Evolutionary conservation across 176 grass and related monocot species (phyloP), one percentile per base, ranked within the genome.

Genomic region (Rhynchospora pubera): DNA sequence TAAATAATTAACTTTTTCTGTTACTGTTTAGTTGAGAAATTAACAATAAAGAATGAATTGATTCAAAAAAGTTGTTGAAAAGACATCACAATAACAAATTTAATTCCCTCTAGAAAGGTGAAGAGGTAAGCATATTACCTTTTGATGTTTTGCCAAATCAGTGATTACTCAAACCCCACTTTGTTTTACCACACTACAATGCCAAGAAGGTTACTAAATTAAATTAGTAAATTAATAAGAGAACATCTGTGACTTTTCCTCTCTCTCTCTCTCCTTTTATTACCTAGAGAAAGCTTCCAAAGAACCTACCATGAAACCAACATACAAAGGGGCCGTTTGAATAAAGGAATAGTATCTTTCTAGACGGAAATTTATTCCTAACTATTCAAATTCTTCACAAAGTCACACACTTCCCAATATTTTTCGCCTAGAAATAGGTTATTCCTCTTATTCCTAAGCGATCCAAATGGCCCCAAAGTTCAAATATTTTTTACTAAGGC

Each of bases 101-200:
- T n/a, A n/a, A n/a, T n/a, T 23, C n/a, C 69, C 6, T 75, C 28
- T 28, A 55, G 47, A 76, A 76, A 55, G 23, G 69, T 26, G 5
- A 53, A 76, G 45, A 55, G 47, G 50, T 76, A 28, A 15, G 22
- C 72, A 55, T 76, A 23, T 30, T 13, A 76, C 7, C 14, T 77
- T 77, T 56, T 77, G 72, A 16, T 53, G 72, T 56, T 55, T 24
- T 77, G 48, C 72, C 50, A 77, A 77, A 77, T 77, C 48, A 56
- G 72, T 77, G 50, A 32, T 56, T 23, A 77, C 72, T 77, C 72
- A 32, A 77, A 77, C 2, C 13, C 50, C 72, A 77, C 50, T 56
- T 30, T 0, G 12, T 12, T 77, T 77, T 30, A 26, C 6, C 30
- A 52, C 0, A 76, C 26, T 53, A 15, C 47, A 76, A 30, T 15